These are phyloP conservation scores for Aciculoconidium aculeatum DNA, from an alignment of 805 yeast species.

Conservation along the genomic window DNA sequence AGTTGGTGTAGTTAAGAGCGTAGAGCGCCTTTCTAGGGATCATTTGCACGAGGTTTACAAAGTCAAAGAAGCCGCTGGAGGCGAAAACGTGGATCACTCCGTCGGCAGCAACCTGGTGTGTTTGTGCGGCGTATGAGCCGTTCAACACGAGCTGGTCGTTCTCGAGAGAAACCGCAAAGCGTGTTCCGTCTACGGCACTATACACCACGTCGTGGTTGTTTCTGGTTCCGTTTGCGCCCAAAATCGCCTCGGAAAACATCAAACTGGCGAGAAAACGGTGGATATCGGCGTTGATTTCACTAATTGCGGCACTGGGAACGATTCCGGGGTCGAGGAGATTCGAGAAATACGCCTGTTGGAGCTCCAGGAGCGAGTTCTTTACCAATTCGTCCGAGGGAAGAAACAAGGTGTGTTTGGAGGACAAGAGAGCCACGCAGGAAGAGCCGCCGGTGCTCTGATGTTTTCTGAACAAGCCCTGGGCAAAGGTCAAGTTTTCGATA, in stretches of 20 bases:
- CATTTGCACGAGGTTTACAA: slow-evolving; percentile 19
- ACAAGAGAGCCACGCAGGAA: slow-evolving; percentile 24
- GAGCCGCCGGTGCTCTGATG: slow-evolving; percentile 5
- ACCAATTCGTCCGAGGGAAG: slow-evolving; percentile 30
- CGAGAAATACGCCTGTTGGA: slow-evolving; percentile 23
- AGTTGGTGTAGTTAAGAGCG: slow-evolving; percentile 46
- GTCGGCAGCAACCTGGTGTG: slow-evolving; percentile 20
- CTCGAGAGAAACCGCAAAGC: slow-evolving; percentile 12
- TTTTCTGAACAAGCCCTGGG: slow-evolving; percentile 25
- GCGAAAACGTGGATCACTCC: slow-evolving; percentile 32
- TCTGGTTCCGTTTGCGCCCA: slow-evolving; percentile 25
- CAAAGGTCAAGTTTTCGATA: slow-evolving; percentile 15
- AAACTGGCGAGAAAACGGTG: slow-evolving; percentile 19
- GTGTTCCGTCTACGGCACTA: no score
- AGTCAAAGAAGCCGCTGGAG: slow-evolving; percentile 14
- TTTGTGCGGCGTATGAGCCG: slow-evolving; percentile 11
- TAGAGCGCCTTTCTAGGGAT: slow-evolving; percentile 31
- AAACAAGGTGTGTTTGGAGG: slow-evolving; percentile 22
- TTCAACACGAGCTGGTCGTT: slow-evolving; percentile 16
- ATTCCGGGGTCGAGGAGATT: slow-evolving; percentile 10
- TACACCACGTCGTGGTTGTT: no score
- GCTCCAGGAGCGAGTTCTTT: slow-evolving; percentile 18
- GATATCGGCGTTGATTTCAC: slow-evolving; percentile 27
- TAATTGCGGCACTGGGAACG: slow-evolving; percentile 25
- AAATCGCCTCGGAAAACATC: slow-evolving; percentile 21